Conservation (phyloP, 768 basidiomycete genomes). For the Suillus variegatus region DNA sequence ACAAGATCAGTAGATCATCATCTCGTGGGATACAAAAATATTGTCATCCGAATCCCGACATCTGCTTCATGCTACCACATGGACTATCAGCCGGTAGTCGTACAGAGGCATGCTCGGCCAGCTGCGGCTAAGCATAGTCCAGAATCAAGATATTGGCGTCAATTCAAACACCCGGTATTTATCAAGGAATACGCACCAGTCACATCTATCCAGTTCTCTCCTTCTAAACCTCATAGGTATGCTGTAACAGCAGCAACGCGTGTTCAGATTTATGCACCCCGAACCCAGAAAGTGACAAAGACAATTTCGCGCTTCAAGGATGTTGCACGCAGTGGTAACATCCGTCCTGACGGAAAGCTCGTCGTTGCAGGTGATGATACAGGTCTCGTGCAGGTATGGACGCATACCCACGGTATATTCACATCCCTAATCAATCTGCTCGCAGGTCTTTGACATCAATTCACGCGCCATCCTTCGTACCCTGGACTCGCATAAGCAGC, state of each 20-base stretch:
- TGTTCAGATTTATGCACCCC: slow-evolving; percentile 93
- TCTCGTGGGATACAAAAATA: slow-evolving; percentile 17
- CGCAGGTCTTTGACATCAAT: slow-evolving; percentile 87
- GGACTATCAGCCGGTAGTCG: slow-evolving; percentile 81
- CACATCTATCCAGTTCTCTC: slow-evolving; percentile 91
- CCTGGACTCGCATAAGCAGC: slow-evolving; percentile 92
- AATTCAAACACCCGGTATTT: slow-evolving; percentile 89
- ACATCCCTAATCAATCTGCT: slow-evolving; percentile 5
- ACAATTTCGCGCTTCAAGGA: slow-evolving; percentile 98
- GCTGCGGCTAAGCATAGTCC: slow-evolving; percentile 60
- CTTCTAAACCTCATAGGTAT: slow-evolving; percentile 86
- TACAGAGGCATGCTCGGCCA: slow-evolving; percentile 58
- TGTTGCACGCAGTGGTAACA: slow-evolving; percentile 84
- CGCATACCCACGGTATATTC: neutral
- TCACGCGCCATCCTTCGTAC: slow-evolving; percentile 93
- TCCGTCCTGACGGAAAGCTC: slow-evolving; percentile 92
- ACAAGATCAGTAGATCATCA: slow-evolving; percentile 15
- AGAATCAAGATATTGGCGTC: slow-evolving; percentile 85
- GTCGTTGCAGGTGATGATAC: slow-evolving; percentile 95
- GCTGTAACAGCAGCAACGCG: slow-evolving; percentile 94
- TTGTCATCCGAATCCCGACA: slow-evolving; percentile 21
- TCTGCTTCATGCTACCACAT: slow-evolving; percentile 37
- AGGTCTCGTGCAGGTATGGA: slow-evolving; percentile 72
- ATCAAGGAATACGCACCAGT: slow-evolving; percentile 97
- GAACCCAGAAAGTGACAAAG: slow-evolving; percentile 95